Base-by-base conservation (phyloP, 257 asterid genomes). In the Nemophila menziesii region DNA sequence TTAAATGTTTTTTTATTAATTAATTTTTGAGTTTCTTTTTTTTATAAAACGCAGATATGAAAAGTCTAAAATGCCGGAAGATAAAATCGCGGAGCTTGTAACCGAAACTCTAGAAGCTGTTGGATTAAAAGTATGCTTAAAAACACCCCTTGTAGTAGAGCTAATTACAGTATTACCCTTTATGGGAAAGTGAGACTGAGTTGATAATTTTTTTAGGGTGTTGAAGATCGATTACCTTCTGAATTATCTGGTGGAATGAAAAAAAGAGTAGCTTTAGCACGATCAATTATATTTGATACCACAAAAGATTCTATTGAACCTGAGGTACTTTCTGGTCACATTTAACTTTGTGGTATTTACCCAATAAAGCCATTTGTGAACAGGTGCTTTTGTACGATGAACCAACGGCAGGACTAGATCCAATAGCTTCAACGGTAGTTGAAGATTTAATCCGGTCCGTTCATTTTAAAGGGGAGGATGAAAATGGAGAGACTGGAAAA, bases 231-330 rank as follows among this genome's bases (percentile, higher is more conserved):
- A 9, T 55, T 90, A 60, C 96, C 99, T 42, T 79, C 99, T 53
- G 99, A 90, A 63, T 69, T 90, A 66, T 90, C 96, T 34, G 99
- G 99, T 45, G 99, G 99, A 62, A 90, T 90, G 99, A 90, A 90
- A 73, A 90, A 90, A 64, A 77, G 99, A 74, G 99, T 90, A 56
- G 96, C 99, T 52, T 65, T 90, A 60, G 99, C 99, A 47, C 94
- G 99, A 52, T 85, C 99, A 38, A 81, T 90, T 53, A 79, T 90
- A 57, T 79, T 77, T 69, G 96, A 90, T 71, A 72, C 93, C 33
- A 74, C 94, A 12, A 90, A 79, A 67, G 83, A 79, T 43, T 24
- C 72, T 27, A 60, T 77, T 56, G 99, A 90, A 70, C 99, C 99
- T 3, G 99, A 90, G 99, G 98, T 89, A 63, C 22, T n/a, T n/a